phyloP scores from a whole-genome alignment of 2,329 filamentous ascomycete genomes.

The Metarhizium anisopliae region DNA sequence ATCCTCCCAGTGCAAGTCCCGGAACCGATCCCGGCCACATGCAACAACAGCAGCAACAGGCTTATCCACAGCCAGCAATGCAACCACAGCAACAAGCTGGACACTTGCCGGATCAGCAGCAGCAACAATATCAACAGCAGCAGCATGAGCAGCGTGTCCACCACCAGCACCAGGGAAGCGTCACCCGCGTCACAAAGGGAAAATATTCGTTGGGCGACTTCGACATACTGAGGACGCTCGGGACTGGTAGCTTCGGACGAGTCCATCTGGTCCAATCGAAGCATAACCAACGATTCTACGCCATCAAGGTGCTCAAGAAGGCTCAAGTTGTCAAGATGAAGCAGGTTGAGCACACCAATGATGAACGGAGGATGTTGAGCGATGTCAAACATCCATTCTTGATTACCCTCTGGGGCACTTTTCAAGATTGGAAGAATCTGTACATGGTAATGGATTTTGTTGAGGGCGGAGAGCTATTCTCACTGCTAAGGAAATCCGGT shows the following conservation, averaged over 20 bases:
- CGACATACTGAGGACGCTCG: conserved; percentile 78
- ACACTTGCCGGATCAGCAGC: conserved; percentile 14
- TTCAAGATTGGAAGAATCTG: conserved; percentile 87
- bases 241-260: conserved; percentile 92
- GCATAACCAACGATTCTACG: conserved; percentile 97
- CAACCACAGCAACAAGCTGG: conserved; percentile 14
- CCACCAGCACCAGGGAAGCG: conserved; percentile 24
- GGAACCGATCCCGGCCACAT: conserved; percentile 25
- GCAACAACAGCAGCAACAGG: conserved; percentile 28
- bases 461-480: conserved; percentile 95
- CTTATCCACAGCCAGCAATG: conserved; percentile 18
- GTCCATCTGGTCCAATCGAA: conserved; percentile 96
- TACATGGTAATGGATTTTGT: conserved; percentile 99
- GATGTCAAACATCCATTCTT: conserved; percentile 97
- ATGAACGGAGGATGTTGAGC: conserved; percentile 90
- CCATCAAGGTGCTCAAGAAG: conserved; percentile 98
- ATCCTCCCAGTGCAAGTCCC: conserved; percentile 26
- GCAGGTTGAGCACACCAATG: conserved; percentile 98
- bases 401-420: conserved; percentile 96
- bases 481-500: conserved; percentile 87
- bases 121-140: conserved; percentile 12
- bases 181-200: conserved; percentile 72
- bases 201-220: conserved; percentile 96
- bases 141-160: conserved; percentile 19
- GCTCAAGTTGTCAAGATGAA: conserved; percentile 99